phyloP scores from a whole-genome alignment of 2,329 filamentous ascomycete species.

The Neonectria coccinea region DNA sequence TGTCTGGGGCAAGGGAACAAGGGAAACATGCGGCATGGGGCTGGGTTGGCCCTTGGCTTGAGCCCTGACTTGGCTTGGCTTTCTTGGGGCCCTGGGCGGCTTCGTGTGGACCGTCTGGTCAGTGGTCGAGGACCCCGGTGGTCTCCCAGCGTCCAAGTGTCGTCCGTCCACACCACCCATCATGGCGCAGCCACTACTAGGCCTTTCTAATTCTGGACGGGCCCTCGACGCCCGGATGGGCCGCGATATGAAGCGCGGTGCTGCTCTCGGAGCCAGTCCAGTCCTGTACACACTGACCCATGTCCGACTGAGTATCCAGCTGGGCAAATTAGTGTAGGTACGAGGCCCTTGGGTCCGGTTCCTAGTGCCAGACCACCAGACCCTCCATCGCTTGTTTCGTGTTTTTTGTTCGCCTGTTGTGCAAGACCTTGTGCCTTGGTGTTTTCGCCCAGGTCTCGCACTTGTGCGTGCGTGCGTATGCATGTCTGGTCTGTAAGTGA shows the following conservation, averaged over 20 bases:
- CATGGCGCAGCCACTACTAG: conserved; percentile 50
- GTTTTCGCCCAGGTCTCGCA: conserved; percentile 12
- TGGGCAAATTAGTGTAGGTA: conserved; percentile 46
- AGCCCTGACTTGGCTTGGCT: conserved; percentile 25
- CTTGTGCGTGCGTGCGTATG: conserved; percentile 22
- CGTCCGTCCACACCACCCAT: conserved; percentile 45
- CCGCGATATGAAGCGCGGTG: conserved; percentile 45
- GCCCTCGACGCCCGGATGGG: conserved; percentile 44
- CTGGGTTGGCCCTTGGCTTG: conserved; percentile 37
- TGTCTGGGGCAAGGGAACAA: conserved; percentile 49
- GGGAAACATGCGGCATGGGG: conserved; percentile 44
- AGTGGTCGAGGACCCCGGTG: conserved; percentile 22
- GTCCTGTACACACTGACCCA: conserved; percentile 40
- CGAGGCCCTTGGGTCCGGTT: background rate
- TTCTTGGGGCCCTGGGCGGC: conserved; percentile 29
- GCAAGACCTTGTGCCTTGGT: conserved; percentile 24
- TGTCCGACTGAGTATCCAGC: conserved; percentile 47
- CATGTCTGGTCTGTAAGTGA: conserved; percentile 24
- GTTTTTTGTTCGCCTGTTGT: conserved; percentile 20
- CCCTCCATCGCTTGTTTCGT: conserved; percentile 25
- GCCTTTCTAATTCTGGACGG: conserved; percentile 53
- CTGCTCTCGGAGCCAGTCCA: conserved; percentile 32
- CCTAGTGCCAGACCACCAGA: background rate
- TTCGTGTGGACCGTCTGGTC: conserved; percentile 8
- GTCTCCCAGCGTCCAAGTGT: conserved; percentile 9